Base-by-base conservation (phyloP, 2,329 filamentous ascomycete genomes). In the Penicillium nordicum region DNA sequence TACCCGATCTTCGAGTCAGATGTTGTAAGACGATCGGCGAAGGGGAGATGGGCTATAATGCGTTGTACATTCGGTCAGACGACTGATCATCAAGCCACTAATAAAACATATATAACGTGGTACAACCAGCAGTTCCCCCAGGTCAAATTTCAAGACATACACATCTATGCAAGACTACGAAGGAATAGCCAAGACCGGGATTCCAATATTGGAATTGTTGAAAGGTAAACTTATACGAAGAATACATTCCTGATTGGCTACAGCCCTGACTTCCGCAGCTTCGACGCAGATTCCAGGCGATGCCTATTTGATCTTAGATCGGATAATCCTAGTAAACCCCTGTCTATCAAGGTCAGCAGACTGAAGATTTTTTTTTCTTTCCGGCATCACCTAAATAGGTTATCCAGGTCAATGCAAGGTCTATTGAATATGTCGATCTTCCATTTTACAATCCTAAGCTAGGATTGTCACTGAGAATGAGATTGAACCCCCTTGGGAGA, bases 221-320 rank as follows among this genome's bases (percentile, higher is more conserved):
- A 34, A 32, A 43, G 9, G 29, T 30, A 8, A 42, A 30, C 7
- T 18, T 41, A 23, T 34, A 43, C 14, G 21, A 10, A 18, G 30
- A 23, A 30, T 8, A 12, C 23, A 10, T 27, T 14, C 5, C 4
- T 59, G 56, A 63, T 61, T 64, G 60, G 60, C 47, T 48, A 50
- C 29, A 44, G 29, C 21, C 14, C 21, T 27, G 21, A 23, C 42
- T 36, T 49, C 38, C 7, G 34, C 50, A 51, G 61, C 53, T 63
- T 61, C 62, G 62, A 62, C 42, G 44, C 38, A 46, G 34, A 59
- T 63, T 62, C 59, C 52, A 62, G 41, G 41, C 47, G 40, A 49
- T 62, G 57, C 57, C 57, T 55, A 49, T 59, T 59, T 63, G 32
- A 61, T 56, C 50, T 52, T 60, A 58, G 57, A 53, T 60, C 50